Evolutionary conservation across 2,329 filamentous ascomycete genomes (phyloP), one percentile per base, ranked within the genome.

Genomic region (Phoma sp.): DNA sequence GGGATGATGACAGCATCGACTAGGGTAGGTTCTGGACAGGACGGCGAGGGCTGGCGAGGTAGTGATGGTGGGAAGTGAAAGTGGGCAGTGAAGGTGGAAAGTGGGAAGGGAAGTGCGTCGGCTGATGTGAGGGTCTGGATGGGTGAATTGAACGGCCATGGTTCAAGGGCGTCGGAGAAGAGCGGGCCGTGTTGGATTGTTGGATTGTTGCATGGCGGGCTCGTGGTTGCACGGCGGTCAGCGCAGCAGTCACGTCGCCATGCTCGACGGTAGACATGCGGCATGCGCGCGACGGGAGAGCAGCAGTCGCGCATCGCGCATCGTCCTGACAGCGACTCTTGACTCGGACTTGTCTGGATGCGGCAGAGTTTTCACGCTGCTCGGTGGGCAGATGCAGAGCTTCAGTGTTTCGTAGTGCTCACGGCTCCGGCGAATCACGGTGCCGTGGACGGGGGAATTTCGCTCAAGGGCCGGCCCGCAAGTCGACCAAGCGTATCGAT

Each of bases 381-480:
- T 24, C 19, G 15, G 21, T 15, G 17, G 15, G 21, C 8, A 10
- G 17, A 17, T 17, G 17, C 17, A 17, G 17, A 17, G 17, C 17
- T 17, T 17, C 17, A 17, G 17, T 17, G 22, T 24, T 24, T 24
- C 22, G 22, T 24, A 8, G 22, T 27, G 24, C 22, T 10, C 21
- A 19, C 48, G 57, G 7, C 51, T 60, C 55, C 46, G 63, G 53
- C 68, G 63, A 65, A 71, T 70, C 55, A 62, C 47, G 43, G 35
- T 31, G 47, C 37, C 19, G 33, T 31, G 44, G 43, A 46, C 60
- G 67, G 62, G 53, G 40, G 55, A 60, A 65, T 60, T 53, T 67
- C 46, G 65, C 57, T 63, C 48, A 57, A 68, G 71, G 69, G 61
- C 66, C 70, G 71, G 69, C 59, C 70, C 70, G 70, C 70, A 52